A percentile compares a stretch with the other conserved stretches of the same genome.
Conservation (phyloP, 306 rosid genomes). For the Argentina anserina region DNA sequence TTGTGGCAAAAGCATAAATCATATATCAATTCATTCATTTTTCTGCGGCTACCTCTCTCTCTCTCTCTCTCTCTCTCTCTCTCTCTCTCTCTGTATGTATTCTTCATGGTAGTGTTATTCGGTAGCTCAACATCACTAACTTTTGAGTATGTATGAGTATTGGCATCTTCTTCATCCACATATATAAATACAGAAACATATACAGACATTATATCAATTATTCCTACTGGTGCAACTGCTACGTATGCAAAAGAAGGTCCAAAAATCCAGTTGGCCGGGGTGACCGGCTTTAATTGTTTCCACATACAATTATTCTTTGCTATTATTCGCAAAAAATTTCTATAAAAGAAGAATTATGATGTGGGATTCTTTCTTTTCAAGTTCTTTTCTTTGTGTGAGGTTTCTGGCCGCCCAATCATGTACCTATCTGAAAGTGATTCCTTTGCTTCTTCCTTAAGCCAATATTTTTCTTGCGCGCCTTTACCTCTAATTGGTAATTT, state of each 20-base stretch:
- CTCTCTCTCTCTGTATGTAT: background rate
- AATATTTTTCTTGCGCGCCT: slow-evolving; percentile 32
- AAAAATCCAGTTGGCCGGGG: slow-evolving; percentile 32
- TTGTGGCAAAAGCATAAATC: slow-evolving; percentile 40
- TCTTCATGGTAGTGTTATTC: background rate
- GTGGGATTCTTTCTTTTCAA: slow-evolving; percentile 29
- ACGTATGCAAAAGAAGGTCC: slow-evolving; percentile 37
- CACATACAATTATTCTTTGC: slow-evolving; percentile 45
- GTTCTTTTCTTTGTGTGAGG: slow-evolving; percentile 19
- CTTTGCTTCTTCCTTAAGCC: slow-evolving; percentile 84
- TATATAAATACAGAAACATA: background rate
- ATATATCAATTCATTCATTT: slow-evolving; percentile 2
- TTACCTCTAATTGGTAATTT: slow-evolving; percentile 43
- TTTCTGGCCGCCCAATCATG: slow-evolving; percentile 43
- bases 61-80: background rate
- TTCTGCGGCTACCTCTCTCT: slow-evolving; percentile 9
- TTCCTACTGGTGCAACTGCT: background rate
- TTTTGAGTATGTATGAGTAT: slow-evolving; percentile 32
- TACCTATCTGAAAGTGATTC: slow-evolving; percentile 46
- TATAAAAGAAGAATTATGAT: background rate
- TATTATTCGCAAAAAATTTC: slow-evolving; percentile 10
- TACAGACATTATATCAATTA: slow-evolving; percentile 11
- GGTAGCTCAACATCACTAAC: slow-evolving; percentile 47
- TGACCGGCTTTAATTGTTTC: slow-evolving; percentile 51
- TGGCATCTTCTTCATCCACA: slow-evolving; percentile 10